phyloP scores from a whole-genome alignment of 1,284 basidiomycete species.

The Cryptococcus floricola region DNA sequence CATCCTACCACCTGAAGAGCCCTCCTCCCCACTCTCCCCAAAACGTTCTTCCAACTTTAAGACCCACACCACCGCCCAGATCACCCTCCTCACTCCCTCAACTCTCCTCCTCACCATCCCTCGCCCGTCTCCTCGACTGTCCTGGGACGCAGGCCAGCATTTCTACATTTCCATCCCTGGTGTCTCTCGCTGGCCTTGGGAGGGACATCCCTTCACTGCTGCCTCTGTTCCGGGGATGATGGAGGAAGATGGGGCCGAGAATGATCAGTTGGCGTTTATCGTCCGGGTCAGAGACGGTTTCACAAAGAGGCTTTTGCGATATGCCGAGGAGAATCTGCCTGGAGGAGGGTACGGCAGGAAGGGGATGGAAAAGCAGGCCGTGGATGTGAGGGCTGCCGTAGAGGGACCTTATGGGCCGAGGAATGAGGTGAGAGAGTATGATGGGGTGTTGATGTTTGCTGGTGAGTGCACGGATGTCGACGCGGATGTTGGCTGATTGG shows the following conservation, averaged over 20 bases:
- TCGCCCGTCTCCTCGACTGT: conserved; percentile 22
- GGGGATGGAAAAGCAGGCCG: conserved; percentile 9
- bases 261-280: conserved; percentile 29
- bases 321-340: conserved; percentile 17
- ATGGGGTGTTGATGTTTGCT: conserved; percentile 37
- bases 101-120: conserved; percentile 23
- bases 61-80: conserved; percentile 37
- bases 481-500: neutral
- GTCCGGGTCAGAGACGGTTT: conserved; percentile 35
- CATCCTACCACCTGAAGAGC: conserved; percentile 16
- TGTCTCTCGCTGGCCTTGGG: conserved; percentile 38
- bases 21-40: conserved; percentile 30
- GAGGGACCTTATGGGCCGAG: conserved; percentile 44
- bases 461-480: conserved; percentile 19
- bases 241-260: conserved; percentile 18
- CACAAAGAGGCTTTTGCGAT: conserved; percentile 22
- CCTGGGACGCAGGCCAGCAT: conserved; percentile 40
- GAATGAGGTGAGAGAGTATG: conserved; percentile 20
- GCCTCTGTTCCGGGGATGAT: conserved; percentile 22
- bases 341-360: conserved; percentile 14
- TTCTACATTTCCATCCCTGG: conserved; percentile 39
- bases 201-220: conserved; percentile 45
- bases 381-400: conserved; percentile 27
- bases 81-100: conserved; percentile 24
- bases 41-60: conserved; percentile 23